Conservation (phyloP, 2,329 filamentous ascomycete species). For the Penicillium sp. region DNA sequence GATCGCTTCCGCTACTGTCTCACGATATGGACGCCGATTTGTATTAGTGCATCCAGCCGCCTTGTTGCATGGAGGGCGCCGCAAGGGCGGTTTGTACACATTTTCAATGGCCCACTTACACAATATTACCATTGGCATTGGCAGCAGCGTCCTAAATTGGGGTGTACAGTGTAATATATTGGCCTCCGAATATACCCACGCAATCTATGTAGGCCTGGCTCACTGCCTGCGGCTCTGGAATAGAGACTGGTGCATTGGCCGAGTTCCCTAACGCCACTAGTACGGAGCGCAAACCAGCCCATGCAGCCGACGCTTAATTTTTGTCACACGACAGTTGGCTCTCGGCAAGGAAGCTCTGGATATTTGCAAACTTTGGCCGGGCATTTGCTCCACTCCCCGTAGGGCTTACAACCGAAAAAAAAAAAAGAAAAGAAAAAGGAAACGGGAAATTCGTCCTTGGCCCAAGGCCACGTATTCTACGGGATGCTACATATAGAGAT, state of each 20-base stretch:
- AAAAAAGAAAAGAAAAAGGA: not conserved
- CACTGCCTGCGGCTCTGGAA: not conserved
- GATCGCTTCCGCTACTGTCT: constrained; percentile 7
- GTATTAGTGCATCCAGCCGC: constrained; percentile 15
- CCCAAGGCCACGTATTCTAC: constrained; percentile 5
- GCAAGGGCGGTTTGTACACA: constrained; percentile 1
- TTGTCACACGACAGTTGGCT: constrained; percentile 7
- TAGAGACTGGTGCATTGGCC: not conserved
- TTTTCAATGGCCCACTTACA: not conserved
- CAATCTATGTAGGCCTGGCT: not conserved
- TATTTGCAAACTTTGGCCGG: not conserved
- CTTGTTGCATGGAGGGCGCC: constrained; percentile 14
- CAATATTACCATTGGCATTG: constrained; percentile 3
- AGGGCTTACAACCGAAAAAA: not conserved
- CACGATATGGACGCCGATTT: constrained; percentile 8
- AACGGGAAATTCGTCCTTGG: not conserved
- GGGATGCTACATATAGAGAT: not conserved
- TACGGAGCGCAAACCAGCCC: constrained; percentile 10
- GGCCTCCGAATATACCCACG: not conserved
- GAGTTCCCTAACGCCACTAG: constrained; percentile 12
- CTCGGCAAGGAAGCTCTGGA: not conserved
- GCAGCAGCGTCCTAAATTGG: not conserved
- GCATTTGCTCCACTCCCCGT: not conserved
- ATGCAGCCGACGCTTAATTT: constrained; percentile 16
- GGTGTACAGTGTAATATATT: not conserved